Percentiles rank a stretch among this genome's conserved stretches.
Conservation (phyloP, 805 yeast genomes). For the Yarrowia yakushimensis region DNA sequence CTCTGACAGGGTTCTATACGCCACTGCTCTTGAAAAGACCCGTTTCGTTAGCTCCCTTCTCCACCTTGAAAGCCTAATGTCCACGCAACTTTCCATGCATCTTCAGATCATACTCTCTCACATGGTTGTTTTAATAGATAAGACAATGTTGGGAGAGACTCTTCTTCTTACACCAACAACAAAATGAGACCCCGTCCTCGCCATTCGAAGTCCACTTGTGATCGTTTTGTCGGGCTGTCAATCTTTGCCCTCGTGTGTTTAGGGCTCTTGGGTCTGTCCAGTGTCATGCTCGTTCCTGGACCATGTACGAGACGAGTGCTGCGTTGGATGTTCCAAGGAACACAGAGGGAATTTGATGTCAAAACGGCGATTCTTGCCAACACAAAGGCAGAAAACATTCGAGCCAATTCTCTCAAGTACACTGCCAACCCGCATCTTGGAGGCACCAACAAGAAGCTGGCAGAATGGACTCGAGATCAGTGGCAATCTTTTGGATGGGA, state of each 20-base stretch:
- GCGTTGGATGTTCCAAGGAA: conserved; percentile 61
- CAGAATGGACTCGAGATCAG: conserved; percentile 55
- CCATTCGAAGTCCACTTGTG: conserved; percentile 8
- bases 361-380: conserved; percentile 55
- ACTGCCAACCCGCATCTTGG: conserved; percentile 57
- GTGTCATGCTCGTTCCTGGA: conserved; percentile 73
- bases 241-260: conserved; percentile 49
- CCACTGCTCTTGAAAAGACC: no score
- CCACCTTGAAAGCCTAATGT: no score
- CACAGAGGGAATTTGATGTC: conserved; percentile 45
- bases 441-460: conserved; percentile 41
- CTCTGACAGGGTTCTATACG: no score
- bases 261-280: conserved; percentile 53
- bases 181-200: neutral
- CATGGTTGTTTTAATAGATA: neutral
- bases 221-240: conserved; percentile 18
- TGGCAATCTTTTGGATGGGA: conserved; percentile 59
- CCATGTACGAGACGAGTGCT: conserved; percentile 80
- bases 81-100: no score
- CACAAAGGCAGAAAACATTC: conserved; percentile 40
- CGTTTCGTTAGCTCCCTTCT: no score
- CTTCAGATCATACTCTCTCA: no score
- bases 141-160: neutral
- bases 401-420: conserved; percentile 53
- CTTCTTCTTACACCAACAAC: neutral